Evolutionary conservation across 2,329 filamentous ascomycete species (phyloP).

Genomic region (Aspergillus ustus): DNA sequence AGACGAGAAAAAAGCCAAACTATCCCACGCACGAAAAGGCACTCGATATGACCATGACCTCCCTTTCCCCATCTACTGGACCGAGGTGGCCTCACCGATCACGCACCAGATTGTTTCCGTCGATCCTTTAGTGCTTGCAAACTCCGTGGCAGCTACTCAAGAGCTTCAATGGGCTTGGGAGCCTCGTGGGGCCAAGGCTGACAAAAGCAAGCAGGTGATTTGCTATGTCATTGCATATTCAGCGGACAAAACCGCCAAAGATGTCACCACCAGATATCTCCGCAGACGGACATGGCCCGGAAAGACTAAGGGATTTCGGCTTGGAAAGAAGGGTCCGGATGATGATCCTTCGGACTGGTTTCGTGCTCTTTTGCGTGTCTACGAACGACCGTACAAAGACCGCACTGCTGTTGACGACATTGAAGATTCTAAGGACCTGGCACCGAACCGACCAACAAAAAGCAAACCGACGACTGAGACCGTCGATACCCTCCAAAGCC

Average conservation of each 20-base stretch:
- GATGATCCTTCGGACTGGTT: constrained; percentile 76
- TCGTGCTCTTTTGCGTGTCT: constrained; percentile 75
- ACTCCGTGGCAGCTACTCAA: constrained; percentile 70
- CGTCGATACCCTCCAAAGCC: constrained; percentile 82
- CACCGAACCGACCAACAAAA: constrained; percentile 67
- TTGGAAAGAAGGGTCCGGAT: constrained; percentile 69
- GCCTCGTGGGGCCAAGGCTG: constrained; percentile 79
- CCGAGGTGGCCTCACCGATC: constrained; percentile 81
- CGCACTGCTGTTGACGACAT: constrained; percentile 74
- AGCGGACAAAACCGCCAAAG: constrained; percentile 85
- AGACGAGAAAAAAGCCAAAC: constrained; percentile 24
- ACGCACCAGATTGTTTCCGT: constrained; percentile 80
- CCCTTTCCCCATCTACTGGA: constrained; percentile 89
- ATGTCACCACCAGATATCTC: constrained; percentile 90
- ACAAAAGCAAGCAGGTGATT: constrained; percentile 85
- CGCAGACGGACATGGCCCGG: constrained; percentile 82
- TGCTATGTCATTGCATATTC: constrained; percentile 87
- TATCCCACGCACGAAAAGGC: constrained; percentile 43
- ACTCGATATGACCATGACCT: constrained; percentile 73
- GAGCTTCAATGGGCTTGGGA: constrained; percentile 78
- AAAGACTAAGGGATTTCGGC: constrained; percentile 82
- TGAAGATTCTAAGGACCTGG: constrained; percentile 79
- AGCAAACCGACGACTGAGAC: constrained; percentile 71
- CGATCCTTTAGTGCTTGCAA: constrained; percentile 71
- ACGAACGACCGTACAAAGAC: constrained; percentile 58